A percentile compares a stretch with the other conserved stretches of the same genome.
Evolutionary conservation across 2,329 filamentous ascomycete species (phyloP).

Genomic region (Ophiostoma sp.): DNA sequence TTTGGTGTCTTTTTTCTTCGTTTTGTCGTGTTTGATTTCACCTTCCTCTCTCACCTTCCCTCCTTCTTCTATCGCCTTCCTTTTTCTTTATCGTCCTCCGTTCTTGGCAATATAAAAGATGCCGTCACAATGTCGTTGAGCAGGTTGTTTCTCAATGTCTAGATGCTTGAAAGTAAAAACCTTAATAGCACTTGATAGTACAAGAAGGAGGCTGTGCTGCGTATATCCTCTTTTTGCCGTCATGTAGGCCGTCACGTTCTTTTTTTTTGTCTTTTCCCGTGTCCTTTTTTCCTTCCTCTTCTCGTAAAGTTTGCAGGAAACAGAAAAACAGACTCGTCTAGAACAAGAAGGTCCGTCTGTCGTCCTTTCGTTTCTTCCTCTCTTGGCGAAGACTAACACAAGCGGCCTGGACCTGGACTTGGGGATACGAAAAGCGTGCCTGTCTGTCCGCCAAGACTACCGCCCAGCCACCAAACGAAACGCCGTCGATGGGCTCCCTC

Average conservation of each 20-base stretch:
- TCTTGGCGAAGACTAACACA: not conserved
- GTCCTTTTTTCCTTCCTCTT: not conserved
- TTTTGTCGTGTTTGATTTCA: not conserved
- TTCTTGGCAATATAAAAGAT: conserved; percentile 8
- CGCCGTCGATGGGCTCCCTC: conserved; percentile 8
- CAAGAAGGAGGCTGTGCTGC: conserved; percentile 2
- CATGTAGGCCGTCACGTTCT: not conserved
- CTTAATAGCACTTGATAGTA: not conserved
- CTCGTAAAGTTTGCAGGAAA: not conserved
- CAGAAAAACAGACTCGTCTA: not conserved
- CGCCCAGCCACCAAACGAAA: not conserved
- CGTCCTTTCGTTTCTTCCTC: not conserved
- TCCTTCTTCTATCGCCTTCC: not conserved
- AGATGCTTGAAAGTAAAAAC: not conserved
- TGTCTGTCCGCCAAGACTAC: not conserved
- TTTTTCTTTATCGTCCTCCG: not conserved
- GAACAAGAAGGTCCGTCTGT: not conserved
- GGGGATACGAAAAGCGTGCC: not conserved
- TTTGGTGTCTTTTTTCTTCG: not conserved
- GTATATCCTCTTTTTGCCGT: conserved; percentile 3
- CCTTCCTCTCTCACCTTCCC: not conserved
- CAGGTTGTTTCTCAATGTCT: not conserved
- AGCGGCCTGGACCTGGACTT: not conserved
- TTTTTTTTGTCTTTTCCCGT: not conserved
- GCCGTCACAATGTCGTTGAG: not conserved